These are phyloP conservation scores for Allium cepa DNA, from an alignment of 106 monocot genomes.

Conservation along the genomic window DNA sequence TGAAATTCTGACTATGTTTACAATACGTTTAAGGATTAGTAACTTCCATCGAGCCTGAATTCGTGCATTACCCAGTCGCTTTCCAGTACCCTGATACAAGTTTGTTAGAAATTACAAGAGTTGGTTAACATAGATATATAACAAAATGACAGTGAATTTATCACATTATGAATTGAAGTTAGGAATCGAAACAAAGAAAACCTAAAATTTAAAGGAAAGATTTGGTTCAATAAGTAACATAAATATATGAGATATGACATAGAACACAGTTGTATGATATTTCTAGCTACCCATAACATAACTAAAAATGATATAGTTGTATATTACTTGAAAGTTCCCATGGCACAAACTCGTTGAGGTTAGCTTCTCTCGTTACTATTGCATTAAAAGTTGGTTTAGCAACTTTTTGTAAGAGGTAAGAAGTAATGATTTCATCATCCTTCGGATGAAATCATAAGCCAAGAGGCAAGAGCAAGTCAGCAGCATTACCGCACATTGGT, in stretches of 20 bases:
- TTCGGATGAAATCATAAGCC: slow-evolving; percentile 59
- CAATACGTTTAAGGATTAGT: neutral
- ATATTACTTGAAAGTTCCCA: slow-evolving; percentile 76
- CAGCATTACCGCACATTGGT: neutral
- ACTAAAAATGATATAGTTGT: no score
- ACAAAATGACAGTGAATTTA: neutral
- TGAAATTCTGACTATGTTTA: no score
- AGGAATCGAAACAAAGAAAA: no score
- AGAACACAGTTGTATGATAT: no score
- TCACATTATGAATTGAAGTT: no score
- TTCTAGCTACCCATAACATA: no score
- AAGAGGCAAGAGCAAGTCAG: slow-evolving; percentile 25
- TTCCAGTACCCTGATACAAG: slow-evolving; percentile 70
- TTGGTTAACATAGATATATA: neutral
- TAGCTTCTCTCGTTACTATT: slow-evolving; percentile 56
- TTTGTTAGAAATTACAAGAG: neutral
- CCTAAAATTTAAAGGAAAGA: no score
- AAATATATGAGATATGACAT: no score
- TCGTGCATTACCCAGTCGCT: slow-evolving; percentile 98
- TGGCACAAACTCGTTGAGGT: slow-evolving; percentile 81
- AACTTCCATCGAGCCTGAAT: slow-evolving; percentile 41
- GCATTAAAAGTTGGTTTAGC: slow-evolving; percentile 27
- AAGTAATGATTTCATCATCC: slow-evolving; percentile 47
- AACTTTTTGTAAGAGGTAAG: slow-evolving; percentile 37
- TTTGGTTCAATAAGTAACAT: no score